These are phyloP conservation scores for Didymella exigua DNA, from an alignment of 2,329 filamentous ascomycete species.

Conservation along the genomic window DNA sequence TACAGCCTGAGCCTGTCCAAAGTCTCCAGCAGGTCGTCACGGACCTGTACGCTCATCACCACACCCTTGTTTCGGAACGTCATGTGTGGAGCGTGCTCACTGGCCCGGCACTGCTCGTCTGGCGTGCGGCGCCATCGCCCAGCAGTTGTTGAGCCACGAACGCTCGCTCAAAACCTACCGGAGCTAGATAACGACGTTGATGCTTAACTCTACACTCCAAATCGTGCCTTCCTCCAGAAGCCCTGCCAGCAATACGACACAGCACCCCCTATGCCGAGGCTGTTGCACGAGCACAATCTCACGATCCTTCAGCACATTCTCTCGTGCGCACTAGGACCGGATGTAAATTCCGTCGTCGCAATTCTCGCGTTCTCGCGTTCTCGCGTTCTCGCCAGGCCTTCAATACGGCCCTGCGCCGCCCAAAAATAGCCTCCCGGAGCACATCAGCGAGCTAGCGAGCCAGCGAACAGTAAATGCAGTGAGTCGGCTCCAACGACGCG, in stretches of 20 bases:
- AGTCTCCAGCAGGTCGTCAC: conserved; percentile 6
- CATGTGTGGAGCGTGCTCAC: conserved; percentile 19
- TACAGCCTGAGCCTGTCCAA: conserved; percentile 6
- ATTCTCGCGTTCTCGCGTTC: no score
- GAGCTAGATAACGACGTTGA: background rate
- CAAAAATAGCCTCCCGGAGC: conserved; percentile 15
- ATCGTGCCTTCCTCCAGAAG: background rate
- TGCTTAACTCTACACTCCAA: background rate
- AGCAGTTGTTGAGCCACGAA: conserved; percentile 14
- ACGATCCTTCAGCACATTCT: background rate
- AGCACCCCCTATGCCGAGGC: background rate
- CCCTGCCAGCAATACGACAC: background rate
- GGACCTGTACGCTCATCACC: conserved; percentile 1
- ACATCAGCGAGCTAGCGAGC: conserved; percentile 10
- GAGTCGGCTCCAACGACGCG: no score
- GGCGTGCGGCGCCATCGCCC: background rate
- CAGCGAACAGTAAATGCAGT: background rate
- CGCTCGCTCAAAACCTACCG: background rate
- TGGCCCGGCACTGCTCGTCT: conserved; percentile 11
- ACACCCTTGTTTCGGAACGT: conserved; percentile 21
- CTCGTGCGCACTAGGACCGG: background rate
- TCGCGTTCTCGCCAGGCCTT: conserved; percentile 9
- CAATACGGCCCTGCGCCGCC: background rate
- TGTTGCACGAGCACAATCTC: background rate
- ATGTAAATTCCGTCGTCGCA: background rate